These are phyloP conservation scores for Gonapodya sp. DNA, from an alignment of 192 early-diverging fungal species.

Conservation along the genomic window DNA sequence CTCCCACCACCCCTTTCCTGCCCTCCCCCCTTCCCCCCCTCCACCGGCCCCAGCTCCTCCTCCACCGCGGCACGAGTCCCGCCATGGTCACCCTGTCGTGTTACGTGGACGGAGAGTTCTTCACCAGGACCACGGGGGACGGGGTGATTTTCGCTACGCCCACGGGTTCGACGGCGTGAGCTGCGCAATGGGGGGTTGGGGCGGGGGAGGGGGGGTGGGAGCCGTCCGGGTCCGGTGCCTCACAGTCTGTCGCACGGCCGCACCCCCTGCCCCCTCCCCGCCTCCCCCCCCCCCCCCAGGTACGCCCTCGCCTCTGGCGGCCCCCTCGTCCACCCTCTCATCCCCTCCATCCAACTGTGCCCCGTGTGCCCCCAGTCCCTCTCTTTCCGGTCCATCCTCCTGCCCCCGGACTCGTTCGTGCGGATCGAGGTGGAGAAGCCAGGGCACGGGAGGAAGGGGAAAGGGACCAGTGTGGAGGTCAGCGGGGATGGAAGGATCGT, in stretches of 20 bases:
- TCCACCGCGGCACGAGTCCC: constrained; percentile 78
- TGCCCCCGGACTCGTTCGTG: constrained; percentile 60
- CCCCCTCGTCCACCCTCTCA: constrained; percentile 70
- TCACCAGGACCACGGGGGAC: constrained; percentile 36
- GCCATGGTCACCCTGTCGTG: constrained; percentile 73
- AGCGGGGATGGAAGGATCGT: not conserved
- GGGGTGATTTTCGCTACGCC: constrained; percentile 66
- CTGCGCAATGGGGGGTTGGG: too few species aligned
- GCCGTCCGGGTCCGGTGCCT: too few species aligned
- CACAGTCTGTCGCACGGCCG: too few species aligned
- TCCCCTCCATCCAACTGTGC: constrained; percentile 60
- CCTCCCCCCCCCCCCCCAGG: not conserved
- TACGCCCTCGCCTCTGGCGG: constrained; percentile 34
- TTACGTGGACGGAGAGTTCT: constrained; percentile 65
- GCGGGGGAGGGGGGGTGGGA: too few species aligned
- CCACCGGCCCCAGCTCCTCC: constrained; percentile 2
- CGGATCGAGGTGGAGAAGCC: constrained; percentile 38
- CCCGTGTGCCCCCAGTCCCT: constrained; percentile 77
- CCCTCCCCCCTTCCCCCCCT: not conserved
- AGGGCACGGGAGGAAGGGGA: constrained; percentile 6
- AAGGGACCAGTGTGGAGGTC: not conserved
- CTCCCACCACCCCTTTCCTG: too few species aligned
- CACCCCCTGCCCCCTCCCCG: not conserved
- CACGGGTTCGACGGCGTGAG: constrained; percentile 89
- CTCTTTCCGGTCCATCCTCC: constrained; percentile 70